A percentile compares a stretch with the other conserved stretches of the same genome.
Evolutionary conservation across 352 stramenopile genomes (phyloP).

Genomic region (Globisporangium parvum): DNA sequence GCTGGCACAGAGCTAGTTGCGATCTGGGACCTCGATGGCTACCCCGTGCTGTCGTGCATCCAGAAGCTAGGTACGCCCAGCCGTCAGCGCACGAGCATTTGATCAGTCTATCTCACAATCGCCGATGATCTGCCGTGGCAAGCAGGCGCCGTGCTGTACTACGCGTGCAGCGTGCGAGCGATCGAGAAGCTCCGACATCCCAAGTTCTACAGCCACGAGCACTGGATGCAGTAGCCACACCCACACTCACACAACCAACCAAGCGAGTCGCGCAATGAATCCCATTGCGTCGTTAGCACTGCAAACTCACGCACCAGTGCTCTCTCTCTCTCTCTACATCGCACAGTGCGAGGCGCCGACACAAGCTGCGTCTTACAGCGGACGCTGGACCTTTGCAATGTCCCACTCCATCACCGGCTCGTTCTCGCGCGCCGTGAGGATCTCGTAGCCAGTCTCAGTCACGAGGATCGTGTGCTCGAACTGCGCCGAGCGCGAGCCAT

Average conservation of each 20-base stretch:
- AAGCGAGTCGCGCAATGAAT: too few species aligned
- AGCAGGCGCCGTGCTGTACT: constrained; percentile 44
- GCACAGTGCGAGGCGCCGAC: neutral
- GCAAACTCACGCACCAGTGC: neutral
- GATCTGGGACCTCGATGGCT: constrained; percentile 40
- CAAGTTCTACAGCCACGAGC: constrained; percentile 54
- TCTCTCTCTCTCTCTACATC: neutral
- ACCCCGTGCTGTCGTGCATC: constrained; percentile 32
- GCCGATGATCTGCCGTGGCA: too few species aligned
- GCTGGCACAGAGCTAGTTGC: constrained; percentile 20
- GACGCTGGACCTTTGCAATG: constrained; percentile 66
- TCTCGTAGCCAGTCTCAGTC: constrained; percentile 96
- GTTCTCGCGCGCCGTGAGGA: constrained; percentile 91
- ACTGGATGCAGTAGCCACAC: constrained; percentile 13
- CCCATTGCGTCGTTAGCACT: neutral
- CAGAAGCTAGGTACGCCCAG: constrained; percentile 43
- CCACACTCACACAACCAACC: neutral
- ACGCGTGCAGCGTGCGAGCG: constrained; percentile 40
- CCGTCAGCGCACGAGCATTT: neutral
- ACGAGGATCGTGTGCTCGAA: constrained; percentile 98
- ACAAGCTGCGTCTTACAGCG: constrained; percentile 14
- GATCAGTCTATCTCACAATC: too few species aligned
- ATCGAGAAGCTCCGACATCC: constrained; percentile 41
- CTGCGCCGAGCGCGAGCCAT: constrained; percentile 95
- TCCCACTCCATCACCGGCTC: constrained; percentile 88